These are phyloP conservation scores for Talaromyces borbonicus DNA, from an alignment of 495 filamentous ascomycete genomes.

Conservation along the genomic window DNA sequence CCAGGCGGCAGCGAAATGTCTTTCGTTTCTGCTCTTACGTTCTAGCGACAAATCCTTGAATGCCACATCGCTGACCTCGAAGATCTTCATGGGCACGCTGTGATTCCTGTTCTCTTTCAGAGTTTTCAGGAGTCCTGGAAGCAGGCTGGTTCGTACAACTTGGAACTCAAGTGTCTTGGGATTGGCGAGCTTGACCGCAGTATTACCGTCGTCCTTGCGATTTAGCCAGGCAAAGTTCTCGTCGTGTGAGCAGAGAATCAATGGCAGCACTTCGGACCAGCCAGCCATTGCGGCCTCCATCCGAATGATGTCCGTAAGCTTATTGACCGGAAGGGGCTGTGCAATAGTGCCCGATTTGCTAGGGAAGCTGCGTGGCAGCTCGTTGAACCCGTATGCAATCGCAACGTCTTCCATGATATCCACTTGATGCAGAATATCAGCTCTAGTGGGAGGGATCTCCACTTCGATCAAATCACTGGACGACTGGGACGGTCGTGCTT, in stretches of 20 bases:
- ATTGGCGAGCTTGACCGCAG: conserved; percentile 82
- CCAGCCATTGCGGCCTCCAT: conserved; percentile 87
- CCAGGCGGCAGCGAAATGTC: conserved; percentile 90
- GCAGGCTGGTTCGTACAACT: conserved; percentile 79
- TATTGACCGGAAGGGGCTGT: conserved; percentile 84
- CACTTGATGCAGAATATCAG: conserved; percentile 90
- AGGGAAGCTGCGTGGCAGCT: conserved; percentile 73
- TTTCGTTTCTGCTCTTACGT: conserved; percentile 80
- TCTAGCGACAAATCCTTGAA: conserved; percentile 74
- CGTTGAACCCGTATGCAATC: conserved; percentile 94
- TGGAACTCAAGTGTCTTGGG: conserved; percentile 96
- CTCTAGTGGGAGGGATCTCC: conserved; percentile 74
- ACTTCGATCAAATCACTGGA: conserved; percentile 64
- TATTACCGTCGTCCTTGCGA: conserved; percentile 76
- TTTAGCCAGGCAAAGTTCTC: conserved; percentile 98
- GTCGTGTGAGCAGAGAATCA: conserved; percentile 95
- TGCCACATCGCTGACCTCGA: conserved; percentile 84
- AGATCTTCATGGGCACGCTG: conserved; percentile 81
- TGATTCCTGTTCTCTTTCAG: conserved; percentile 91
- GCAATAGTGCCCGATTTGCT: conserved; percentile 76
- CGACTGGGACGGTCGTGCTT: conserved; percentile 56
- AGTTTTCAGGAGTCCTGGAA: conserved; percentile 91
- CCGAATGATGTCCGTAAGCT: conserved; percentile 84
- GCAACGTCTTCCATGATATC: conserved; percentile 99
- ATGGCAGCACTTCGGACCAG: conserved; percentile 92